Conservation (phyloP, 805 yeast species). For the Torulaspora maleeae region DNA sequence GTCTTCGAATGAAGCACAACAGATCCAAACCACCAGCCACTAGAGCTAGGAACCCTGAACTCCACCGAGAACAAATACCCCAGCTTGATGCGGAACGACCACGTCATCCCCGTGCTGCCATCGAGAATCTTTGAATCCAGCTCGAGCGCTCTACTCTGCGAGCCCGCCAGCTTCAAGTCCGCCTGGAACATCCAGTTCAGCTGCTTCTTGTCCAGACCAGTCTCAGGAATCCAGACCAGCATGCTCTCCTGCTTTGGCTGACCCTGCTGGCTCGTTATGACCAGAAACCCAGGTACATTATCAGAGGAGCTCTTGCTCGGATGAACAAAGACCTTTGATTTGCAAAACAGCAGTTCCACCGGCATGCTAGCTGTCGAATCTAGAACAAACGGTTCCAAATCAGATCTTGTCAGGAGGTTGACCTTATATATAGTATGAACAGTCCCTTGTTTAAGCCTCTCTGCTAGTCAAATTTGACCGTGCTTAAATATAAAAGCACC, state of each 20-base stretch:
- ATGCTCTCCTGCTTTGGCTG: conserved; percentile 41
- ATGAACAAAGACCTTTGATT: conserved; percentile 77
- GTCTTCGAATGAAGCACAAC: conserved; percentile 61
- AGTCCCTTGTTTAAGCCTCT: conserved; percentile 1
- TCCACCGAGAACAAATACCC: conserved; percentile 73
- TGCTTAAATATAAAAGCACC: background rate
- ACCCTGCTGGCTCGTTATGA: conserved; percentile 50
- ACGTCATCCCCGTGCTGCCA: conserved; percentile 39
- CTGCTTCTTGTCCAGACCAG: conserved; percentile 14
- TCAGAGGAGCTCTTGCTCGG: conserved; percentile 70
- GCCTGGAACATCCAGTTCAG: conserved; percentile 17
- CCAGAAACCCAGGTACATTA: conserved; percentile 73
- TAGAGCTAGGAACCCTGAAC: conserved; percentile 67
- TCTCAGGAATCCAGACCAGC: conserved; percentile 29
- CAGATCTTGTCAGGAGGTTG: too few species aligned
- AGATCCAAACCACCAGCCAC: conserved; percentile 92
- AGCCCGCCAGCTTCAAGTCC: conserved; percentile 40
- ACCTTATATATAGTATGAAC: too few species aligned
- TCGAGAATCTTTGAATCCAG: conserved; percentile 10
- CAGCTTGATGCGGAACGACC: conserved; percentile 59
- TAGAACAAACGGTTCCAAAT: background rate
- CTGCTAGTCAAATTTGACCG: background rate
- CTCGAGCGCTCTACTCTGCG: conserved; percentile 37
- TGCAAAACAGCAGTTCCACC: conserved; percentile 38
- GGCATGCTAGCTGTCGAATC: background rate